Conservation (phyloP, 192 early-diverging fungal species). For the Endogone sp. region DNA sequence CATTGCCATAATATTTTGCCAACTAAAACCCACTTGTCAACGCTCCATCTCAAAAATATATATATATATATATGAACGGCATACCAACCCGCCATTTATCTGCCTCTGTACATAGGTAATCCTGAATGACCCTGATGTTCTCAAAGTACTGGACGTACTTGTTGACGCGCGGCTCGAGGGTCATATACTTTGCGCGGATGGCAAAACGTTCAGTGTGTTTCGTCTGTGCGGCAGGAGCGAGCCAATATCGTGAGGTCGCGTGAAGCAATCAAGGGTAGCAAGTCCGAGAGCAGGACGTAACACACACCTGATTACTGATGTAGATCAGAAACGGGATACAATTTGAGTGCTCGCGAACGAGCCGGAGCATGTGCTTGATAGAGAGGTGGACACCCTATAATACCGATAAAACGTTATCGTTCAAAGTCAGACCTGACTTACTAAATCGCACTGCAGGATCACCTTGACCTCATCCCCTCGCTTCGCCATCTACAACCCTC, state of each 20-base stretch:
- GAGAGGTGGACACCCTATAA: constrained; percentile 19
- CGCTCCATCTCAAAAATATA: no score
- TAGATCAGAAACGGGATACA: constrained; percentile 22
- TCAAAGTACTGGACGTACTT: constrained; percentile 25
- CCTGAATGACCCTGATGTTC: constrained; percentile 22
- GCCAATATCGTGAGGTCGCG: background rate
- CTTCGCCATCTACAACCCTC: background rate
- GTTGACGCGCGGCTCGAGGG: constrained; percentile 16
- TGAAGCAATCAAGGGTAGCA: no score
- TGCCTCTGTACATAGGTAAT: constrained; percentile 12
- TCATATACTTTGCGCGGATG: constrained; percentile 27
- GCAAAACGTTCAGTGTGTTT: constrained; percentile 24
- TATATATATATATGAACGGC: background rate
- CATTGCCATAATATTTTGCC: no score
- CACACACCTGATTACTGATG: constrained; percentile 20
- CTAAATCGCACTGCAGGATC: no score
- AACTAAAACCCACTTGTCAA: no score
- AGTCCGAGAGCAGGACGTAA: no score
- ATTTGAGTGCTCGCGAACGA: constrained; percentile 10
- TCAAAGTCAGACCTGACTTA: background rate
- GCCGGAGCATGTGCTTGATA: constrained; percentile 9
- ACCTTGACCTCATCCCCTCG: no score
- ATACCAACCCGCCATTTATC: constrained; percentile 13
- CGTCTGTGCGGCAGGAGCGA: constrained; percentile 8
- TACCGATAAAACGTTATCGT: background rate